Conservation (phyloP, 108 stramenopile genomes). For the Parietichytrium sp. region DNA sequence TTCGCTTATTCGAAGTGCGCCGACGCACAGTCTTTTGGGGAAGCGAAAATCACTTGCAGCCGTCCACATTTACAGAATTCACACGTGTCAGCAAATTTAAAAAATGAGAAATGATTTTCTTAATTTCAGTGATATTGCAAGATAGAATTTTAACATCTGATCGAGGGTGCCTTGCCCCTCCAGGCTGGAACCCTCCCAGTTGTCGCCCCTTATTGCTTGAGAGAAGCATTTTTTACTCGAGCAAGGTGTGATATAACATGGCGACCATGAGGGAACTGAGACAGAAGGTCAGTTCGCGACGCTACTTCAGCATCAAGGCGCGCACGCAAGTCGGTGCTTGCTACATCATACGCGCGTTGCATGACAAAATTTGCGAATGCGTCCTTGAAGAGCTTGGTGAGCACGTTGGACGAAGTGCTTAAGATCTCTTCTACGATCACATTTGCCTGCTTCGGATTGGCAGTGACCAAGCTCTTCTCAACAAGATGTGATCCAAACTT, state of each 20-base stretch:
- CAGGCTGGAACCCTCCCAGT: too few species aligned
- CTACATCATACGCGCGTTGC: slow-evolving; percentile 3
- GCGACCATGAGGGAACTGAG: slow-evolving; percentile 4
- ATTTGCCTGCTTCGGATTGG: neutral
- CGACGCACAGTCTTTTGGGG: too few species aligned
- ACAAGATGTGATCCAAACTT: slow-evolving; percentile 33
- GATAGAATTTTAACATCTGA: too few species aligned
- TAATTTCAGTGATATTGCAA: too few species aligned
- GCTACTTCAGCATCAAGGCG: neutral
- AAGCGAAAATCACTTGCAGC: too few species aligned
- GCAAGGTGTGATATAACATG: slow-evolving; percentile 7
- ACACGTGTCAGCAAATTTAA: too few species aligned
- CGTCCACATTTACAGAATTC: too few species aligned
- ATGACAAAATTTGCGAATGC: slow-evolving; percentile 1
- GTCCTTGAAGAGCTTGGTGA: neutral
- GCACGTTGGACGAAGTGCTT: neutral
- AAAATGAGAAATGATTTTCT: too few species aligned
- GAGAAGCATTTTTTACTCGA: too few species aligned
- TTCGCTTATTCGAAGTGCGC: too few species aligned
- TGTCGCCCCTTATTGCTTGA: too few species aligned
- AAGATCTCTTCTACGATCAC: neutral
- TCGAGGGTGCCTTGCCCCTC: too few species aligned
- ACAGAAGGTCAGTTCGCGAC: neutral
- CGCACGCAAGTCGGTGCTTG: neutral
- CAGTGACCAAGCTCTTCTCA: neutral